These are phyloP conservation scores for Amylostereum areolatum DNA, from an alignment of 1,284 basidiomycete genomes.

Conservation along the genomic window DNA sequence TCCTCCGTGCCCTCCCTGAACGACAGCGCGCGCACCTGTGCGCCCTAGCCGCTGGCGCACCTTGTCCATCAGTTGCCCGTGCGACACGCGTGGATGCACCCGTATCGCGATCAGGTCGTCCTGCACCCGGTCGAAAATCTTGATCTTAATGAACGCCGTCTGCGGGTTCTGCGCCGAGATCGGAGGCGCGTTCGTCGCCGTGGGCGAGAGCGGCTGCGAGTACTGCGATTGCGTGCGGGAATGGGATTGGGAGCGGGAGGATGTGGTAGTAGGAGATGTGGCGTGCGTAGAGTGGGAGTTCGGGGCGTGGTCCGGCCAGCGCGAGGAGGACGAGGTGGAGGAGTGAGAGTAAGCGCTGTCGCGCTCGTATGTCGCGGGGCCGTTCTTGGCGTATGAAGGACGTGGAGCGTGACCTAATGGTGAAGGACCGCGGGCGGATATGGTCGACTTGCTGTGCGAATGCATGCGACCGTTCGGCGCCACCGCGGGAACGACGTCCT, in stretches of 20 bases:
- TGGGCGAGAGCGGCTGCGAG: constrained; percentile 36
- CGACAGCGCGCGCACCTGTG: constrained; percentile 67
- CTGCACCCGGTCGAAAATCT: constrained; percentile 88
- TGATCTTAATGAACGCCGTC: constrained; percentile 93
- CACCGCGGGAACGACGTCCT: constrained; percentile 8
- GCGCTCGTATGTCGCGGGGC: constrained; percentile 5
- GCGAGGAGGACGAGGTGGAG: constrained; percentile 16
- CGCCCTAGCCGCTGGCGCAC: constrained; percentile 81
- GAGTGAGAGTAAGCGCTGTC: constrained; percentile 22
- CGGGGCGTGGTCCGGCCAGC: constrained; percentile 25
- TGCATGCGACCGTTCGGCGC: neutral
- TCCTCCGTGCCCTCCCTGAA: constrained; percentile 58
- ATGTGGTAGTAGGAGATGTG: constrained; percentile 33
- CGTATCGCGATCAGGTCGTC: constrained; percentile 96
- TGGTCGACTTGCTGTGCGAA: neutral
- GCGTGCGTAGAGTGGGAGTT: constrained; percentile 25
- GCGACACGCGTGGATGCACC: constrained; percentile 91
- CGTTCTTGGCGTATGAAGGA: constrained; percentile 8
- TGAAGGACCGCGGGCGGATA: constrained; percentile 2
- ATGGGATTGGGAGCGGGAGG: constrained; percentile 30
- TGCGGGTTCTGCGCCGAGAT: constrained; percentile 72
- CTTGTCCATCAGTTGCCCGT: constrained; percentile 84
- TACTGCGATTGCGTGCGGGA: too few relatives aligned
- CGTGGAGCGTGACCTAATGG: constrained; percentile 3
- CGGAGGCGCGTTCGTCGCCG: constrained; percentile 58